Evolutionary conservation across 257 asterid genomes (phyloP).

Genomic region (Sherardia arvensis): DNA sequence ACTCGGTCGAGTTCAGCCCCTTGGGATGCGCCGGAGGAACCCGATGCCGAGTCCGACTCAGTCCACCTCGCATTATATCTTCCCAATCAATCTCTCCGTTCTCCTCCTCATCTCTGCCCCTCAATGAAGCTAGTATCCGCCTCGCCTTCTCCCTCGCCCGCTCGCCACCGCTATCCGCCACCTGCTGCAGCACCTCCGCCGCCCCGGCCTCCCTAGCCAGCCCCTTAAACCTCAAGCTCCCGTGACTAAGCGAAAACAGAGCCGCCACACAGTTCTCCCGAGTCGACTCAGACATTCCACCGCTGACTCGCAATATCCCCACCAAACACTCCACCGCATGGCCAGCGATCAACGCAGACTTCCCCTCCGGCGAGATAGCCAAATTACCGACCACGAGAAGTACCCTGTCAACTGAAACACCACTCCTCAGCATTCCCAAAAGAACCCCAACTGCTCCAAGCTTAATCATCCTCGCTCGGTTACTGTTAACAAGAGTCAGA

Average conservation of each 20-base stretch:
- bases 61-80: slow-evolving; percentile 53
- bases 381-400: slow-evolving; percentile 70
- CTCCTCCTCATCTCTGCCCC: slow-evolving; percentile 40
- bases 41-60: slow-evolving; percentile 47
- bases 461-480: slow-evolving; percentile 42
- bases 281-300: slow-evolving; percentile 46
- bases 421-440: slow-evolving; percentile 47
- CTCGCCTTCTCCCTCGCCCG: slow-evolving; percentile 70
- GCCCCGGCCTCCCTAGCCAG: slow-evolving; percentile 54
- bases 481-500: slow-evolving; percentile 58
- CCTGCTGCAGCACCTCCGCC: slow-evolving; percentile 49
- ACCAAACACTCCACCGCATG: slow-evolving; percentile 54
- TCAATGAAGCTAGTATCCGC: slow-evolving; percentile 37
- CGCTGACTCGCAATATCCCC: slow-evolving; percentile 36
- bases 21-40: slow-evolving; percentile 10
- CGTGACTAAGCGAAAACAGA: slow-evolving; percentile 55
- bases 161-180: slow-evolving; percentile 45
- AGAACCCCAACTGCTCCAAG: slow-evolving; percentile 49
- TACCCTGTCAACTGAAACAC: slow-evolving; percentile 50
- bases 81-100: slow-evolving; percentile 75
- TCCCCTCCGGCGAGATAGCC: slow-evolving; percentile 63
- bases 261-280: slow-evolving; percentile 67
- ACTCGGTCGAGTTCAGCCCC: slow-evolving; percentile 36
- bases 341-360: slow-evolving; percentile 60
- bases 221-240: slow-evolving; percentile 68